Percentiles rank a stretch among this genome's conserved stretches.
These are phyloP conservation scores for Rhizopogon roseolus DNA, from an alignment of 768 basidiomycete genomes.

Conservation along the genomic window DNA sequence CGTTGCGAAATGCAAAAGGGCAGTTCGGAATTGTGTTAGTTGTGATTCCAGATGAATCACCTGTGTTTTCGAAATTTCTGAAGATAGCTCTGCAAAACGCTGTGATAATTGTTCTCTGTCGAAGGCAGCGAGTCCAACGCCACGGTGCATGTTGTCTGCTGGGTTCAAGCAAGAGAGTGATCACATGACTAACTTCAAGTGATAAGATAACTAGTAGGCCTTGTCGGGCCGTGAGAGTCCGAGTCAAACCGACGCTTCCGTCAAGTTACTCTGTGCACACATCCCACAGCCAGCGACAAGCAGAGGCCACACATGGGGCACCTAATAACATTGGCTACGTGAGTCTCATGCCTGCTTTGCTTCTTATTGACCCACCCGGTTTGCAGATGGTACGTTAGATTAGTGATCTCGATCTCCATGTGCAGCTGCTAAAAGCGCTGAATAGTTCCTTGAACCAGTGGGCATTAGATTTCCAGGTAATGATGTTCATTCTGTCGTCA, in stretches of 20 bases:
- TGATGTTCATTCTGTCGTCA: slow-evolving; percentile 6
- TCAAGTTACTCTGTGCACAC: too few species aligned
- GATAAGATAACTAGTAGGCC: slow-evolving; percentile 14
- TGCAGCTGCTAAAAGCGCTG: background rate
- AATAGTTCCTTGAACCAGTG: slow-evolving; percentile 91
- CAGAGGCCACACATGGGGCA: slow-evolving; percentile 56
- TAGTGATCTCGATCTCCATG: background rate
- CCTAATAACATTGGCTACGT: slow-evolving; percentile 87
- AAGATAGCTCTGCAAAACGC: slow-evolving; percentile 77
- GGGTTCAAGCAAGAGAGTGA: background rate
- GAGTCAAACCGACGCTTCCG: too few species aligned
- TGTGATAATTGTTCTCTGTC: slow-evolving; percentile 82
- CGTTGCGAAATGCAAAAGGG: slow-evolving; percentile 74
- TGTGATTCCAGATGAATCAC: slow-evolving; percentile 77
- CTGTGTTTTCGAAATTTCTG: slow-evolving; percentile 70
- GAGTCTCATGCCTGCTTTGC: slow-evolving; percentile 20
- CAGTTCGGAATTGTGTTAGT: slow-evolving; percentile 77
- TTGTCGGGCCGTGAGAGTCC: too few species aligned
- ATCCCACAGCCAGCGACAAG: too few species aligned
- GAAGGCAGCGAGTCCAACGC: slow-evolving; percentile 86
- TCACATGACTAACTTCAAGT: background rate
- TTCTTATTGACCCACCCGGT: background rate
- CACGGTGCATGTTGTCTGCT: slow-evolving; percentile 73
- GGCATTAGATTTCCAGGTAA: slow-evolving; percentile 91
- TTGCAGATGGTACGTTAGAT: slow-evolving; percentile 19